phyloP scores from a whole-genome alignment of 306 rosid species.

The Erythrophleum fordii region DNA sequence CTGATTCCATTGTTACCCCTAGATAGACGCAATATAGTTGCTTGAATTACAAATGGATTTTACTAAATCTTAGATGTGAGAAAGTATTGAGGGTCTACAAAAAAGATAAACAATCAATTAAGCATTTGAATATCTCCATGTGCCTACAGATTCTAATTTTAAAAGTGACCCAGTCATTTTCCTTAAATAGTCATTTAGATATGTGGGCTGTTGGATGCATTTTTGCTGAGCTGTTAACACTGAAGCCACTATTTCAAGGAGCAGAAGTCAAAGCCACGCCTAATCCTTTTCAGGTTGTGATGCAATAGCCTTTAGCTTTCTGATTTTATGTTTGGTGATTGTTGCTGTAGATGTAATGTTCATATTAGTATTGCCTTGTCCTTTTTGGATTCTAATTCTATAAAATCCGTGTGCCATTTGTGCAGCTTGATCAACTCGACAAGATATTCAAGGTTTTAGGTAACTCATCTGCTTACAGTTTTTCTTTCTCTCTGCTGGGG shows the following conservation, averaged over 20 bases:
- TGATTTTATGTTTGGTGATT: constrained; percentile 7
- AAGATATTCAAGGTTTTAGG: constrained; percentile 99
- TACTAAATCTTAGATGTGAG: constrained; percentile 26
- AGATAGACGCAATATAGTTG: constrained; percentile 28
- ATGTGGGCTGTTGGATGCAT: constrained; percentile 99
- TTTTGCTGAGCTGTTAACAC: constrained; percentile 96
- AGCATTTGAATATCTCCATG: constrained; percentile 9
- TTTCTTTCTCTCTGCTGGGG: constrained; percentile 42
- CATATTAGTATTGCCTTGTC: constrained; percentile 15
- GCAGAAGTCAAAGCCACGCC: constrained; percentile 85
- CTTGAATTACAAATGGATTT: constrained; percentile 25
- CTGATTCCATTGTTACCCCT: constrained; percentile 23
- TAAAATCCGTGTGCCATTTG: constrained; percentile 36
- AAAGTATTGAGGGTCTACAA: constrained; percentile 22
- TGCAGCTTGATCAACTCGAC: constrained; percentile 99
- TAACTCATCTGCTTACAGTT: constrained; percentile 46
- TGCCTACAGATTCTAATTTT: constrained; percentile 17
- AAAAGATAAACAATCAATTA: constrained; percentile 30
- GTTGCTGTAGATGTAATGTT: constrained; percentile 21
- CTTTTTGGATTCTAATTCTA: constrained; percentile 31
- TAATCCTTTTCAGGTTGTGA: constrained; percentile 89
- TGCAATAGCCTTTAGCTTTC: constrained; percentile 20
- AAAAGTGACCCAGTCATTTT: constrained; percentile 28
- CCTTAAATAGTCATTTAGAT: constrained; percentile 62
- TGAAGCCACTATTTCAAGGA: constrained; percentile 99